phyloP scores from a whole-genome alignment of 345 rosid species.

The Streptanthus diversifolius region DNA sequence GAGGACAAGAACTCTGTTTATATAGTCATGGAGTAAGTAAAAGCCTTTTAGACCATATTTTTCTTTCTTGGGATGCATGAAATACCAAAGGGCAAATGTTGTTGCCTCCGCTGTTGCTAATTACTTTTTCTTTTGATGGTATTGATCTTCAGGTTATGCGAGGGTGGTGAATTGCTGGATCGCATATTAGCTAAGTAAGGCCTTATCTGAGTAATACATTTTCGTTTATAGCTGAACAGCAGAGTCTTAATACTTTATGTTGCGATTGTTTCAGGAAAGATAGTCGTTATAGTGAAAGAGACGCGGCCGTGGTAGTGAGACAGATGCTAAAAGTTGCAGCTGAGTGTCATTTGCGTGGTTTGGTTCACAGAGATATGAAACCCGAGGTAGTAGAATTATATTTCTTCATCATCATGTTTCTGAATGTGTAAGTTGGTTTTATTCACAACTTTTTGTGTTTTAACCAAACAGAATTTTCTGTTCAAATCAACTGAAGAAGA shows the following conservation, averaged over 20 bases:
- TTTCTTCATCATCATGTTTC: not conserved
- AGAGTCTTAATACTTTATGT: not conserved
- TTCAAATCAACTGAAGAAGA: conserved; percentile 77
- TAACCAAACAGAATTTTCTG: conserved; percentile 65
- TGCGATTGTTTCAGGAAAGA: conserved; percentile 57
- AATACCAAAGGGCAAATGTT: not conserved
- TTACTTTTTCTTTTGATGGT: not conserved
- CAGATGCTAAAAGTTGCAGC: conserved; percentile 97
- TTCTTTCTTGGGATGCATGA: conserved; percentile 8
- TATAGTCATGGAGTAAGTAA: conserved; percentile 94
- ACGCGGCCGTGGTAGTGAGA: conserved; percentile 85
- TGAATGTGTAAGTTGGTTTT: not conserved
- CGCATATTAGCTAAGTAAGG: conserved; percentile 78
- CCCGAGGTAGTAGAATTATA: conserved; percentile 74
- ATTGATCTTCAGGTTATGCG: conserved; percentile 64
- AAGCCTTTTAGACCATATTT: not conserved
- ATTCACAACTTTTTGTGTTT: not conserved
- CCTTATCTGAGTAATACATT: not conserved
- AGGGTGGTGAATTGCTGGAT: conserved; percentile 97
- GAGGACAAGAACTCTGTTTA: conserved; percentile 90
- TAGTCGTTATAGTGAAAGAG: conserved; percentile 74
- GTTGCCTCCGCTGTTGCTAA: not conserved
- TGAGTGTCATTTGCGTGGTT: conserved; percentile 87
- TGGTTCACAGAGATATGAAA: conserved; percentile 95
- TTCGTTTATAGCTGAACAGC: not conserved